phyloP scores from a whole-genome alignment of 345 rosid species.

The Dovyalis caffra region DNA sequence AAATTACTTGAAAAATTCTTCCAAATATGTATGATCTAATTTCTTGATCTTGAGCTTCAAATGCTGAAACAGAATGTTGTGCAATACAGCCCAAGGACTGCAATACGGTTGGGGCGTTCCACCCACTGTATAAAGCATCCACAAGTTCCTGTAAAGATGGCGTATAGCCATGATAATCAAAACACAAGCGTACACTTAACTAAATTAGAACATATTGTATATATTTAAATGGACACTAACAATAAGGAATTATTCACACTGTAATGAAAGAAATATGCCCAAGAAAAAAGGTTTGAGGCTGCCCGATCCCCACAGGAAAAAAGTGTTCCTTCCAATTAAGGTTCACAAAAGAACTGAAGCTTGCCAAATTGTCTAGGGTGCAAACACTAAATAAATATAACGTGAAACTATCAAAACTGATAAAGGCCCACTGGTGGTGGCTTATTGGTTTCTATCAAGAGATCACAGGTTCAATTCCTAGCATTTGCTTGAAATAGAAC shows the following conservation, averaged over 20 bases:
- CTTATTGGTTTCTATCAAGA: too few species aligned
- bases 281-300: neutral
- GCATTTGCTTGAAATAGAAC: too few species aligned
- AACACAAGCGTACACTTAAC: neutral
- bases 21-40: slow-evolving; percentile 48
- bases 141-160: slow-evolving; percentile 56
- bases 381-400: neutral
- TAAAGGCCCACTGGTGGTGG: too few species aligned
- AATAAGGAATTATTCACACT: neutral
- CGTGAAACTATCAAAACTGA: neutral
- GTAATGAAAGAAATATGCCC: neutral
- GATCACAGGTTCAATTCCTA: too few species aligned
- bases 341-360: neutral
- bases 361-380: neutral
- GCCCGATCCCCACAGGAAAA: neutral
- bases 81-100: slow-evolving; percentile 88
- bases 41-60: slow-evolving; percentile 52
- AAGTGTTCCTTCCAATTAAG: neutral
- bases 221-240: neutral
- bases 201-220: too few species aligned
- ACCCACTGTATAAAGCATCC: slow-evolving; percentile 53
- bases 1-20: slow-evolving; percentile 56
- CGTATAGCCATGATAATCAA: slow-evolving; percentile 3
- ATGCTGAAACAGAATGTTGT: slow-evolving; percentile 56
- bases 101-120: slow-evolving; percentile 68